Evolutionary conservation across 2,329 filamentous ascomycete genomes (phyloP).

Genomic region (Akanthomyces lecanii): DNA sequence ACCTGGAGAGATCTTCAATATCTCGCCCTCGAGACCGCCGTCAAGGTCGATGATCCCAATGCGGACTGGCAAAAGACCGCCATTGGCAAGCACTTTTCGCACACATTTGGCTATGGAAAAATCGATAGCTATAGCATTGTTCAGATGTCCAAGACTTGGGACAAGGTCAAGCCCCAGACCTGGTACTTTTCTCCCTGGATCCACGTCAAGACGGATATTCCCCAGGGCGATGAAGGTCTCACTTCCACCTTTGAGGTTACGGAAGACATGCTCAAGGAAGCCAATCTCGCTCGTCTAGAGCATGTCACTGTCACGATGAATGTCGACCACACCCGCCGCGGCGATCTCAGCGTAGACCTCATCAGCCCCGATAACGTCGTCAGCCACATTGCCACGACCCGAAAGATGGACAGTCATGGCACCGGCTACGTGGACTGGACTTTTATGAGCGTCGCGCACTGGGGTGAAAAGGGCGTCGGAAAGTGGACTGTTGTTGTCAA

Average conservation of each 20-base stretch:
- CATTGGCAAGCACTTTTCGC: conserved; percentile 83
- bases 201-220: conserved; percentile 79
- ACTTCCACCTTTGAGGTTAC: conserved; percentile 80
- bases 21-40: conserved; percentile 76
- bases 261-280: conserved; percentile 69
- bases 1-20: conserved; percentile 95
- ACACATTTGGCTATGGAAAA: conserved; percentile 94
- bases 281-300: conserved; percentile 83
- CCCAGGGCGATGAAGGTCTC: conserved; percentile 77
- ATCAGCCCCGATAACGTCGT: conserved; percentile 76
- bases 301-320: conserved; percentile 99
- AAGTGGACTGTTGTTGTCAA: conserved; percentile 90
- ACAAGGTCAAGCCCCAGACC: conserved; percentile 87
- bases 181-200: conserved; percentile 95
- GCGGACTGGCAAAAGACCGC: conserved; percentile 78
- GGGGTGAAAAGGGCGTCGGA: conserved; percentile 84
- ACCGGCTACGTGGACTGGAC: conserved; percentile 91
- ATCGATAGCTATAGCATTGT: conserved; percentile 84
- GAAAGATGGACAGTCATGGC: conserved; percentile 61
- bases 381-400: conserved; percentile 76
- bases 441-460: conserved; percentile 97
- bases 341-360: conserved; percentile 88
- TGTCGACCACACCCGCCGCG: conserved; percentile 77
- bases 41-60: conserved; percentile 66
- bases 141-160: conserved; percentile 78